Percentiles rank a stretch among this genome's conserved stretches.
phyloP scores from a whole-genome alignment of 768 basidiomycete genomes.

The Boletus tomentosulus region DNA sequence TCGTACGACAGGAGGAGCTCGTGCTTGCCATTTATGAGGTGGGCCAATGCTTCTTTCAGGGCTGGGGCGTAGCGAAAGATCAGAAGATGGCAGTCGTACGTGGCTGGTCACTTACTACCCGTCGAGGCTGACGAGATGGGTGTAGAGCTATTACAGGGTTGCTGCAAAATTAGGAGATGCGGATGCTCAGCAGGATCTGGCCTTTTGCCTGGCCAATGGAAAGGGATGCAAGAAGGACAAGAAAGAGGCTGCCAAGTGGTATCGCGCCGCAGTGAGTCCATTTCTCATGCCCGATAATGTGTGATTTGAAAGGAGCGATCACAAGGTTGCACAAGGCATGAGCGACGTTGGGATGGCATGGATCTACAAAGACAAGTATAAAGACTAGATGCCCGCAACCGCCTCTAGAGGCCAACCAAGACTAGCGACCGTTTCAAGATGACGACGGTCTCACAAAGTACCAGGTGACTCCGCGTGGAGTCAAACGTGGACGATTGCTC shows the following conservation, averaged over 20 bases:
- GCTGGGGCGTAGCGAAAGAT: slow-evolving; percentile 85
- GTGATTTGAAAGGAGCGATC: slow-evolving; percentile 1
- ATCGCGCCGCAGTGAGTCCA: slow-evolving; percentile 70
- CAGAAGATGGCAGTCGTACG: slow-evolving; percentile 85
- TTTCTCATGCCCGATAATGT: not conserved
- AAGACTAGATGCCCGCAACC: slow-evolving; percentile 11
- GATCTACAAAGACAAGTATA: slow-evolving; percentile 87
- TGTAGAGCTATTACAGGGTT: slow-evolving; percentile 75
- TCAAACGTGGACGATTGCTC: slow-evolving; percentile 4
- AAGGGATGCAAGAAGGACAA: slow-evolving; percentile 88
- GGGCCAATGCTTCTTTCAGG: slow-evolving; percentile 88
- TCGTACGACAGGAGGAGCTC: slow-evolving; percentile 56
- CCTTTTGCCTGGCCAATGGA: slow-evolving; percentile 80
- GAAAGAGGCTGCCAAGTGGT: slow-evolving; percentile 86
- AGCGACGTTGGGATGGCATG: slow-evolving; percentile 84
- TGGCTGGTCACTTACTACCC: slow-evolving; percentile 10
- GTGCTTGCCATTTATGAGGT: slow-evolving; percentile 90
- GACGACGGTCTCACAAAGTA: not conserved
- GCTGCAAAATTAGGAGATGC: slow-evolving; percentile 82
- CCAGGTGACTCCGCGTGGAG: slow-evolving; percentile 10
- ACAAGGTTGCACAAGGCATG: slow-evolving; percentile 50
- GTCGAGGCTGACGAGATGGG: not conserved
- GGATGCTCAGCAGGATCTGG: slow-evolving; percentile 85
- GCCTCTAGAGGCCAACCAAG: not conserved
- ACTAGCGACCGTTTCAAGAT: not conserved